A percentile compares a stretch with the other conserved stretches of the same genome.
These are phyloP conservation scores for Bryoglossum gracile DNA, from an alignment of 495 filamentous ascomycete genomes.

Conservation along the genomic window DNA sequence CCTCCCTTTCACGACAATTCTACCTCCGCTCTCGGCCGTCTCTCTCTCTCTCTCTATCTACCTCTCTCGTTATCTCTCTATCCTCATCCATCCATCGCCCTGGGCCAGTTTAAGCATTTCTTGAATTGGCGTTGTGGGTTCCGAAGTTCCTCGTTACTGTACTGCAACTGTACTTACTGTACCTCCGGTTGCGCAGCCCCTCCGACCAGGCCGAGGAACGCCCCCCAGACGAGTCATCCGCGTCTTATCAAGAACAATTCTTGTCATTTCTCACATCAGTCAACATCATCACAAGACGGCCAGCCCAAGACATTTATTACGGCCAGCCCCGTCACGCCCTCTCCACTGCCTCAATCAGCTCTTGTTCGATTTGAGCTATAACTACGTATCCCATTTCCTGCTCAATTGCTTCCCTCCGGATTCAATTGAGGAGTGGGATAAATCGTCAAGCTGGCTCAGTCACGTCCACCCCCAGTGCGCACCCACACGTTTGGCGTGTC, in stretches of 20 bases:
- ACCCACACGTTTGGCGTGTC: slow-evolving; percentile 10
- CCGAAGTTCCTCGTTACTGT: background rate
- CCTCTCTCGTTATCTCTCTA: background rate
- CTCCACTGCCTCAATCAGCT: background rate
- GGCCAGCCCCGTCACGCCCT: background rate
- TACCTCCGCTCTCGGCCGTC: too few relatives aligned
- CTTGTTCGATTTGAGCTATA: background rate
- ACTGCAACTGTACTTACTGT: background rate
- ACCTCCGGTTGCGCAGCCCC: background rate
- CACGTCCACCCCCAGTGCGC: slow-evolving; percentile 20
- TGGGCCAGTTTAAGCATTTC: background rate
- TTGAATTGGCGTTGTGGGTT: background rate
- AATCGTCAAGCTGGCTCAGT: slow-evolving; percentile 21
- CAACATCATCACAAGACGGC: slow-evolving; percentile 7
- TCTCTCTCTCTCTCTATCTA: background rate
- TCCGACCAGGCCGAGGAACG: background rate
- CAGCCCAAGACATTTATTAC: background rate
- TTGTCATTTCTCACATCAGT: slow-evolving; percentile 15
- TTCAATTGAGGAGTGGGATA: slow-evolving; percentile 1
- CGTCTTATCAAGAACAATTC: background rate
- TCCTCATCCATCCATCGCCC: background rate
- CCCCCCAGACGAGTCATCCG: slow-evolving; percentile 5
- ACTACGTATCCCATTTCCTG: background rate
- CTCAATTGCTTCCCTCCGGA: background rate
- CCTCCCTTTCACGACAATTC: too few relatives aligned